Evolutionary conservation across 441 rosid species (phyloP).

Genomic region (Macaranga tanarius): DNA sequence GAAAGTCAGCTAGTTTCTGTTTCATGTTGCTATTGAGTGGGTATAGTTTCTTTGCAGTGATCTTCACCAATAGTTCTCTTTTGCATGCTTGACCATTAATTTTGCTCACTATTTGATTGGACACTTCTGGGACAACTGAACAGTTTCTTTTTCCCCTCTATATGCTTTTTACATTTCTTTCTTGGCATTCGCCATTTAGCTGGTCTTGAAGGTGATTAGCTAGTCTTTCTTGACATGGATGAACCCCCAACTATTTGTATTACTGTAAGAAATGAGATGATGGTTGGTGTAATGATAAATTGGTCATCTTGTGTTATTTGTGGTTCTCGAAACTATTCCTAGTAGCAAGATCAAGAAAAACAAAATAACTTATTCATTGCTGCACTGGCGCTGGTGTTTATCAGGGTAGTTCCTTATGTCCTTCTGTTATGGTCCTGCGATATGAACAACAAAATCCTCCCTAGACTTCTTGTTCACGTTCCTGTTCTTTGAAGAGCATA

Average conservation of each 20-base stretch:
- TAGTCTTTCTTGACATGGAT: neutral
- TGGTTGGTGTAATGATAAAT: neutral
- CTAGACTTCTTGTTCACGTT: too few relatives aligned
- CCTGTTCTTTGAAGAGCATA: too few relatives aligned
- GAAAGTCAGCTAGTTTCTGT: neutral
- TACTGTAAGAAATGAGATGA: neutral
- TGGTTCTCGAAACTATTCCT: neutral
- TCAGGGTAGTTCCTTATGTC: too few relatives aligned
- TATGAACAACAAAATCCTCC: too few relatives aligned
- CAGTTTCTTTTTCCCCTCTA: neutral
- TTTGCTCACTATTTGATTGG: neutral
- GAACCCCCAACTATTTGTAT: neutral
- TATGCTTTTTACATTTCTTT: neutral
- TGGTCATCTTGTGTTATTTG: neutral
- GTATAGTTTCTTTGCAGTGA: neutral
- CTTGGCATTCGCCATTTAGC: neutral
- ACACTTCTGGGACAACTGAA: neutral
- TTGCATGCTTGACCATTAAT: neutral
- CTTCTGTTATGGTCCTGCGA: too few relatives aligned
- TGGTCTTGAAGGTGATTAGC: neutral
- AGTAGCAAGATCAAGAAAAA: neutral
- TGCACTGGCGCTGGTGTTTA: neutral
- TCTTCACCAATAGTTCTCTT: neutral
- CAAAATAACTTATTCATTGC: neutral
- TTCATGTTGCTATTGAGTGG: neutral